Conservation (phyloP, 805 yeast genomes). For the Blastobotrys parvus region DNA sequence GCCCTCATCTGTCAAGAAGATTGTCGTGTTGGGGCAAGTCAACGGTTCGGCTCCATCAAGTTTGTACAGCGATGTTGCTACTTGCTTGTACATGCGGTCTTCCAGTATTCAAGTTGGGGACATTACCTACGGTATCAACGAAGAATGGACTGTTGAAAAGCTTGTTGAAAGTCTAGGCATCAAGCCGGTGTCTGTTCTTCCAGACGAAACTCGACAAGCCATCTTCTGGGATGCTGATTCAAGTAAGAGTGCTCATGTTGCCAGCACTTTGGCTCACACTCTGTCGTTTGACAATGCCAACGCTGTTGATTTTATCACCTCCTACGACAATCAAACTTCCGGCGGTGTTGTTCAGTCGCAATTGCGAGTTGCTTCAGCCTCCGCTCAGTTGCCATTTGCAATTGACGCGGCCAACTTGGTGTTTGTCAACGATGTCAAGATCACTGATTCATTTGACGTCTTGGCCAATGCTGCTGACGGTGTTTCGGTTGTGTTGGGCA, state of each 20-base stretch:
- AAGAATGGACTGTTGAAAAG: constrained; percentile 12
- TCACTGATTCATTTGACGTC: constrained; percentile 55
- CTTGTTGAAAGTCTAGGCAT: constrained; percentile 15
- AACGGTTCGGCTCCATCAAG: constrained; percentile 33
- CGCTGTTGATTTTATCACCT: constrained; percentile 47
- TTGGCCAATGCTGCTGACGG: constrained; percentile 48
- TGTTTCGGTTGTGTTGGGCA: constrained; percentile 42
- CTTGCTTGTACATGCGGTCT: constrained; percentile 34
- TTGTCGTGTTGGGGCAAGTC: constrained; percentile 63
- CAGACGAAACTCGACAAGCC: constrained; percentile 29
- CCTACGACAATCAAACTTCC: constrained; percentile 60
- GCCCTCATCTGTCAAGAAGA: constrained; percentile 47
- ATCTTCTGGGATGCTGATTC: constrained; percentile 66
- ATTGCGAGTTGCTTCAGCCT: constrained; percentile 39
- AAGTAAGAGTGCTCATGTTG: constrained; percentile 43
- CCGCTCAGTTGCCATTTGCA: constrained; percentile 20
- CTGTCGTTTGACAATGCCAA: constrained; percentile 49
- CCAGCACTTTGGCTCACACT: constrained; percentile 59
- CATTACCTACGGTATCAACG: constrained; percentile 25
- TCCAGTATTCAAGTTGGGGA: constrained; percentile 23
- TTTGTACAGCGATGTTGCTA: constrained; percentile 64
- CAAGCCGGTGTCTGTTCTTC: constrained; percentile 17
- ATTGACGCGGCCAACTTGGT: constrained; percentile 57
- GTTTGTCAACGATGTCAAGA: constrained; percentile 49
- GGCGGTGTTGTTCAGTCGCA: constrained; percentile 70